These are phyloP conservation scores for Euptelea pleiosperma DNA, from an alignment of 164 flowering plant genomes.

Conservation along the genomic window DNA sequence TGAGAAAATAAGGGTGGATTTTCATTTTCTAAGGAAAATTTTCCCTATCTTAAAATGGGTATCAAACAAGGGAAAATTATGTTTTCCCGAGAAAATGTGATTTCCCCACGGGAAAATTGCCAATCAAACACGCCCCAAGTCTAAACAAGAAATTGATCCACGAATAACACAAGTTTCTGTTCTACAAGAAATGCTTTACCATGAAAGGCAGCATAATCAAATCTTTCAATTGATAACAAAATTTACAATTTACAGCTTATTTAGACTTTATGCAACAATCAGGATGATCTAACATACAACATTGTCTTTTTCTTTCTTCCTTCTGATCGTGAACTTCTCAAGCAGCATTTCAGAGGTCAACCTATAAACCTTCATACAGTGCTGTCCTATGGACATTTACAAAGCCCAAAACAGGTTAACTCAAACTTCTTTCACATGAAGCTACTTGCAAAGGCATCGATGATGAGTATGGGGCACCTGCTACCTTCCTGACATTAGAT, in stretches of 20 bases:
- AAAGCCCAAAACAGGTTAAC: not conserved
- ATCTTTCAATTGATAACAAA: not conserved
- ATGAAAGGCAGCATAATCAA: not conserved
- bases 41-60: no score
- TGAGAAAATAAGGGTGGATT: no score
- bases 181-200: not conserved
- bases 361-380: not conserved
- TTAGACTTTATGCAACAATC: not conserved
- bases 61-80: no score
- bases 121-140: not conserved
- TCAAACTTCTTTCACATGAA: not conserved
- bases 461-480: not conserved
- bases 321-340: not conserved
- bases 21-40: no score
- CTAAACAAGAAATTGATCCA: not conserved
- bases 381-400: no score
- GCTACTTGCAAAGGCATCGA: not conserved
- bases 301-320: not conserved
- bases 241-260: not conserved
- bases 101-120: no score
- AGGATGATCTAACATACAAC: not conserved
- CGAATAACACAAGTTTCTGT: not conserved
- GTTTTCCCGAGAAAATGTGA: no score
- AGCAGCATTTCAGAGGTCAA: not conserved
- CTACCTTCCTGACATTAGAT: conserved; percentile 77